Base-by-base conservation (phyloP, 495 filamentous ascomycete genomes). In the Acidiella bohemica region DNA sequence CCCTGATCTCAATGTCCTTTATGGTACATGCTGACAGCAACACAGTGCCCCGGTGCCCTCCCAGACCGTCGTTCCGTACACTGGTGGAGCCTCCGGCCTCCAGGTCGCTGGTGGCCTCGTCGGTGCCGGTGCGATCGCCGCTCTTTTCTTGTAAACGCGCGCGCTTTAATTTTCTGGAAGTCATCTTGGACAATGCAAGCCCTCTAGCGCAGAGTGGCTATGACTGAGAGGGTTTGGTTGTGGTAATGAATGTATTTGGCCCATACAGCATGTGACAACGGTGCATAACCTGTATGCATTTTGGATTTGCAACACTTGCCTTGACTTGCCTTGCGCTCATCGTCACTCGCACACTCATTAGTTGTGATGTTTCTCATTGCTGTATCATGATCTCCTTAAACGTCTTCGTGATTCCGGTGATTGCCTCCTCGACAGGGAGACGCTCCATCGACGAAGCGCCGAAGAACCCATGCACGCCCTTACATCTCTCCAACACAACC, bases 381-480 rank as follows among this genome's bases (percentile, higher is more conserved):
- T n/a, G 24, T 20, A 39, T 30, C 16, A 14, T 39, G 36, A 75
- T 50, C 24, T 42, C 57, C 60, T 81, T 83, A 47, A 81, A 81
- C 16, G 49, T 53, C 54, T 56, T 67, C 42, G 72, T 75, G 44
- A 73, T 73, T 19, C 74, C 60, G 45, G 69, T 66, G 39, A 81
- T 75, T 0, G 76, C 78, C 43, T 63, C 56, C 59, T 83, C 78
- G 20, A 81, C 77, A 11, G 78, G 78, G 49, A 81, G 59, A 25
- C 76, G 61, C 61, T 81, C 78, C 70, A 83, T 76, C 44, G 70
- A 76, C 44, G 75, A 79, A 19, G 78, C 78, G 0, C 78, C 78
- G 57, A 71, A 81, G 48, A 83, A 81, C 2, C 76, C 76, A 59
- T 81, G 76, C 16, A 81, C 62, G 0, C 76, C 76, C 26, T 61